phyloP scores from a whole-genome alignment of 2,329 filamentous ascomycete species.

The Penicillium sp. region DNA sequence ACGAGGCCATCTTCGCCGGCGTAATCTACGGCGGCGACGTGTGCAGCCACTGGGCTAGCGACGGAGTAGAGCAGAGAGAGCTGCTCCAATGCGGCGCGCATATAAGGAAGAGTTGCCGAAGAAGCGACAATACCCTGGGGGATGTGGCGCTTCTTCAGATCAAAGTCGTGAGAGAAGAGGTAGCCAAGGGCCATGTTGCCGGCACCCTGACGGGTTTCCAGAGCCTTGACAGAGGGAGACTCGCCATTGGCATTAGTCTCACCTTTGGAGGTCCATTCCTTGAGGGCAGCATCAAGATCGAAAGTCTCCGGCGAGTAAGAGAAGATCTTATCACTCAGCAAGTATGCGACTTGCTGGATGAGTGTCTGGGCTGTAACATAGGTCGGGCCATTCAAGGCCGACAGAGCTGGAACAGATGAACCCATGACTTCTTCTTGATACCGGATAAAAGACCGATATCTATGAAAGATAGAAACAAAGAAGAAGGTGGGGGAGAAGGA shows the following conservation, averaged over 20 bases:
- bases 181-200: conserved; percentile 91
- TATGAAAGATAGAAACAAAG: conserved; percentile 22
- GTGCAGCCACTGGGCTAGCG: conserved; percentile 87
- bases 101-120: conserved; percentile 73
- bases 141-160: conserved; percentile 83
- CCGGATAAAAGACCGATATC: conserved; percentile 22
- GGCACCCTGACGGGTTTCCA: conserved; percentile 86
- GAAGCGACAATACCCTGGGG: conserved; percentile 89
- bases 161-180: conserved; percentile 96
- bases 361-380: conserved; percentile 92
- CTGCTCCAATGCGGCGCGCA: conserved; percentile 85
- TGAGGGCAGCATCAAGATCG: conserved; percentile 79
- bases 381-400: conserved; percentile 74
- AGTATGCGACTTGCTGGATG: conserved; percentile 93
- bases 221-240: conserved; percentile 69
- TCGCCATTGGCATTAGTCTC: conserved; percentile 82
- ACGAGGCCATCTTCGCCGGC: conserved; percentile 68
- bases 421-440: conserved; percentile 32
- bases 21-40: conserved; percentile 90
- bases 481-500: conserved; percentile 23
- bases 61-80: conserved; percentile 87
- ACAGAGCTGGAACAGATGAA: conserved; percentile 45
- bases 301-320: conserved; percentile 94
- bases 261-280: conserved; percentile 67
- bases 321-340: conserved; percentile 95